A percentile compares a stretch with the other conserved stretches of the same genome.
These are phyloP conservation scores for Vanderwaltozyma tropicalis DNA, from an alignment of 805 yeast species.

Conservation along the genomic window DNA sequence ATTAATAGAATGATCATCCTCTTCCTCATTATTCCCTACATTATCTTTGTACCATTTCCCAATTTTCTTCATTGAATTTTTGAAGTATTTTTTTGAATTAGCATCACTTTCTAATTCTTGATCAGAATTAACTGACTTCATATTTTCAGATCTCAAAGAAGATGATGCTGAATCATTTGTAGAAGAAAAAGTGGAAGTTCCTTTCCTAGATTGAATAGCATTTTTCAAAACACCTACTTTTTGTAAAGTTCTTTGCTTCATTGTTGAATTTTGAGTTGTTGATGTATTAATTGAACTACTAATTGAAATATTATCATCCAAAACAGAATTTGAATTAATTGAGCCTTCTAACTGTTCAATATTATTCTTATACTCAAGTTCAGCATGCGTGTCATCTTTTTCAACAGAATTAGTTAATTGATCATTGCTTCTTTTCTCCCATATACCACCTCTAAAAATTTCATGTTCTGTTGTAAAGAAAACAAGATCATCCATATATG, in stretches of 20 bases:
- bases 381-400: background rate
- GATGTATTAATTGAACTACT: conserved; percentile 1
- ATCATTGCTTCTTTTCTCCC: conserved; percentile 33
- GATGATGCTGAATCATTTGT: background rate
- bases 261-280: conserved; percentile 2
- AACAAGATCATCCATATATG: conserved; percentile 80
- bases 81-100: conserved; percentile 30
- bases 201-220: conserved; percentile 16
- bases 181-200: background rate
- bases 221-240: conserved; percentile 13
- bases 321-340: background rate
- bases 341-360: too few relatives aligned
- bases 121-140: conserved; percentile 8
- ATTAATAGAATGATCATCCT: conserved; percentile 1
- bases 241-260: conserved; percentile 12
- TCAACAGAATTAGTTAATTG: background rate
- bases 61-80: conserved; percentile 44
- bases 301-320: background rate
- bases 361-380: too few relatives aligned
- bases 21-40: conserved; percentile 6
- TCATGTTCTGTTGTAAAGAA: conserved; percentile 58
- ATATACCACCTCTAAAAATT: conserved; percentile 83
- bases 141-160: conserved; percentile 13
- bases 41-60: conserved; percentile 55
- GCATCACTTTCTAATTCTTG: conserved; percentile 17